Evolutionary conservation across 805 yeast species (phyloP), one percentile per base, ranked within the genome.

Genomic region (Zygosaccharomyces bailii): DNA sequence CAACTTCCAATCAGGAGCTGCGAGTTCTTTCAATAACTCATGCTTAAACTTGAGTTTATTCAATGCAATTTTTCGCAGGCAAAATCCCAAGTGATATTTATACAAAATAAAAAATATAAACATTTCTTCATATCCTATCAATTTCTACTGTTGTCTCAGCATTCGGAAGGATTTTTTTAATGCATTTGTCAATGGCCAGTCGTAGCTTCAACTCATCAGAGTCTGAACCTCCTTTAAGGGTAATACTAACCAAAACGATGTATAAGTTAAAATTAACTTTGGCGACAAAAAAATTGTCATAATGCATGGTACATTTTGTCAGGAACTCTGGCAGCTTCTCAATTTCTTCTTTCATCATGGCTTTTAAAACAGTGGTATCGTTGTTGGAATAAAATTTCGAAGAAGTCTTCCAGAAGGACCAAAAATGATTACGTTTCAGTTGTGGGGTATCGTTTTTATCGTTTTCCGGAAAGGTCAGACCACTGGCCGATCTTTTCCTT

Each of bases 191-290:
- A 2, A 62, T 50, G 2, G 66, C 57, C 19, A 51, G 25, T 32
- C 84, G 60, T 25, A 85, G 56, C 24, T 70, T 65, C 1, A 78
- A 62, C 59, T 84, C 91, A 36, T 84, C 89, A 44, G 83, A 86
- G 49, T 78, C 78, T 3, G 84, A 76, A 1, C 82, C 85, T n/a
- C 90, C 90, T 37, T 67, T 63, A 84, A 85, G 79, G 16, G 61
- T 63, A 2, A 85, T 52, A 44, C 69, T 73, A 13, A 82, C 49
- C 2, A 86, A 73, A 2, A 82, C 76, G 18, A 85, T 71, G 52
- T 73, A 79, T 3, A 82, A 65, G 46, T 73, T 74, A 57, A 79
- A 78, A 57, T 81, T 84, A 30, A 83, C 81, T 52, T 82, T 79
- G 2, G 84, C 73, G 5, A 85, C 66, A 40, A 76, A 67, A 6